Base-by-base conservation (phyloP, 2,329 filamentous ascomycete species). In the Talaromyces sp. region DNA sequence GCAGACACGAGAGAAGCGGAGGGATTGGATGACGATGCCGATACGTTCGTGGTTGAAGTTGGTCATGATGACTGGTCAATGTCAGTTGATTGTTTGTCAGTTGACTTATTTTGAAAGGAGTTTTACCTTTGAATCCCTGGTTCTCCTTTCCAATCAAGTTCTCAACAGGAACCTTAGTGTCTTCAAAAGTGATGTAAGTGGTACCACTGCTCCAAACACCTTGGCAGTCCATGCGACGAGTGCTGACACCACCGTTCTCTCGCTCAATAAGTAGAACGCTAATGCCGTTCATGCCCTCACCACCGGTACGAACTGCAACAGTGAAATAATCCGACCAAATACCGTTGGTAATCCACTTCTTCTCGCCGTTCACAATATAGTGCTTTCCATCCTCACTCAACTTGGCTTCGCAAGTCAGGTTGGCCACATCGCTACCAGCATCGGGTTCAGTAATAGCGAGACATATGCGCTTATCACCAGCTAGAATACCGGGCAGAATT, bases 281-380 rank as follows among this genome's bases (percentile, higher is more conserved):
- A 67, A 99, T 85, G 66, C 95, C 95, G 75, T 94, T 93, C 93
- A 97, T 98, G 70, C 95, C 95, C 27, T 87, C 83, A 39, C 88
- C 90, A 68, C 90, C 93, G 7, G 95, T 99, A 67, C 95, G 90
- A 45, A 99, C 95, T 31, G 94, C 95, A 14, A 92, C 96, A 63
- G 95, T 98, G 84, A 98, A 98, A 83, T 98, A 99, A 79, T 99
- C 95, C 68, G 85, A 87, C 92, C 93, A 97, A 74, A 97, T 87
- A 74, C 95, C 95, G 81, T 99, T 99, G 73, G 94, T 98, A 79
- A 98, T 98, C 94, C 95, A 98, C 83, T 99, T 99, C 90, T 99
- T 98, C 87, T 97, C 94, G 63, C 95, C 95, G 75, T 98, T 99
- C 80, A 99, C 95, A 71, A 98, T 98, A 81, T 96, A 99, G 82